Percentiles rank a stretch among this genome's conserved stretches.
phyloP scores from a whole-genome alignment of 768 basidiomycete genomes.

The Leucocoprinus birnbaumii region DNA sequence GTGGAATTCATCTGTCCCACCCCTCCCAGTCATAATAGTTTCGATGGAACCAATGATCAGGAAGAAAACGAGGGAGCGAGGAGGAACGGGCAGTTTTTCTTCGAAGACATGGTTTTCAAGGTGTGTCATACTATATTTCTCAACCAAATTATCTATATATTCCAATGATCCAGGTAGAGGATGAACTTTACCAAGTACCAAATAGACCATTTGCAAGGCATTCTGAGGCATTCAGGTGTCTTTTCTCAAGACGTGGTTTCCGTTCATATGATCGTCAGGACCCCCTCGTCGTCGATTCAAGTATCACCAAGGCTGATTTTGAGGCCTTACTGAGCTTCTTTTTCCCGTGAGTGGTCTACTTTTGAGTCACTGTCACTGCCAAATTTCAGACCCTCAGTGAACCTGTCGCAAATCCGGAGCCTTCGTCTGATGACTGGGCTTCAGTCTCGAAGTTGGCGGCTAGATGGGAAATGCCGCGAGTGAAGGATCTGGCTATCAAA shows the following conservation, averaged over 20 bases:
- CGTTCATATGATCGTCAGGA: slow-evolving; percentile 1
- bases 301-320: background rate
- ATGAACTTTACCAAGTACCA: slow-evolving; percentile 2
- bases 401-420: background rate
- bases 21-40: background rate
- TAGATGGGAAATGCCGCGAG: slow-evolving; percentile 1
- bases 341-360: background rate
- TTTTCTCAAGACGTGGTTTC: slow-evolving; percentile 1
- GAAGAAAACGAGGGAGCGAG: background rate
- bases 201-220: slow-evolving; percentile 4
- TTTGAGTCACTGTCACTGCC: background rate
- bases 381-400: background rate
- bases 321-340: background rate
- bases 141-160: background rate
- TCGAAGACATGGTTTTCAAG: slow-evolving; percentile 9
- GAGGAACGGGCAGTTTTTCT: slow-evolving; percentile 5
- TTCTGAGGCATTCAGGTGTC: slow-evolving; percentile 1
- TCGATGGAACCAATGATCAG: background rate
- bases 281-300: background rate
- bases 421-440: background rate
- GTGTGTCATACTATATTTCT: background rate
- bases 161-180: background rate
- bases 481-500: background rate
- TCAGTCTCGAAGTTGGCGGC: slow-evolving; percentile 2
- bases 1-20: slow-evolving; percentile 1